Percentiles rank a stretch among this genome's conserved stretches.
These are phyloP conservation scores for Arachnomyces sp. DNA, from an alignment of 2,329 filamentous ascomycete genomes.

Conservation along the genomic window DNA sequence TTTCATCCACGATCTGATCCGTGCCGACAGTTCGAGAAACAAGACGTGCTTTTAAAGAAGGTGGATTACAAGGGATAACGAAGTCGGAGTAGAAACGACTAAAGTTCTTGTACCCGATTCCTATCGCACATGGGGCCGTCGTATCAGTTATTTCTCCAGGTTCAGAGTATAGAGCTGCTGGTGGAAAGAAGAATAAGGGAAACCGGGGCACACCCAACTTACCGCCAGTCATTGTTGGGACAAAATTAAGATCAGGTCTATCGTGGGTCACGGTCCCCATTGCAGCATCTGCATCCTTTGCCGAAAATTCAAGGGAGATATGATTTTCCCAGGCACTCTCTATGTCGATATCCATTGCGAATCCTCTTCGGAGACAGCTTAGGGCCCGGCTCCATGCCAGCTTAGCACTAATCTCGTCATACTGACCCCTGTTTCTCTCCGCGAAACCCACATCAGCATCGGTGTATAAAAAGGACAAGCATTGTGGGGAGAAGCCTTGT, in stretches of 20 bases:
- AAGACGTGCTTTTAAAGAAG: constrained; percentile 45
- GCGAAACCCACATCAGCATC: constrained; percentile 58
- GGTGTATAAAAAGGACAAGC: constrained; percentile 44
- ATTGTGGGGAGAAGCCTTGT: constrained; percentile 31
- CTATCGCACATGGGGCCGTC: constrained; percentile 25
- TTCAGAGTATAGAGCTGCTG: constrained; percentile 27
- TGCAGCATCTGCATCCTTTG: constrained; percentile 28
- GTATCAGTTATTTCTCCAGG: constrained; percentile 24
- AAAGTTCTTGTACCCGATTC: constrained; percentile 33
- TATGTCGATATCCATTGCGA: constrained; percentile 34
- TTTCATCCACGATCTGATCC: constrained; percentile 54
- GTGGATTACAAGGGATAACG: constrained; percentile 46
- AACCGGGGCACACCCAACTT: constrained; percentile 18
- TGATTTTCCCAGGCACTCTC: constrained; percentile 25
- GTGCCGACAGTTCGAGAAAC: constrained; percentile 50
- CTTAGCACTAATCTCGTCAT: constrained; percentile 54
- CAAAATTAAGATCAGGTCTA: constrained; percentile 19
- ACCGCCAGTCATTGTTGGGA: constrained; percentile 29
- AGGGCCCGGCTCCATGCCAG: constrained; percentile 63
- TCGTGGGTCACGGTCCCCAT: constrained; percentile 19
- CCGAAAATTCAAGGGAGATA: constrained; percentile 13
- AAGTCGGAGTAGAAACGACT: constrained; percentile 48
- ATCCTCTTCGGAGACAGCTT: constrained; percentile 50
- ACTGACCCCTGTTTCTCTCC: constrained; percentile 61
- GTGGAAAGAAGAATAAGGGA: neutral